These are phyloP conservation scores for Psophocarpus tetragonolobus DNA, from an alignment of 306 rosid species.

Conservation along the genomic window DNA sequence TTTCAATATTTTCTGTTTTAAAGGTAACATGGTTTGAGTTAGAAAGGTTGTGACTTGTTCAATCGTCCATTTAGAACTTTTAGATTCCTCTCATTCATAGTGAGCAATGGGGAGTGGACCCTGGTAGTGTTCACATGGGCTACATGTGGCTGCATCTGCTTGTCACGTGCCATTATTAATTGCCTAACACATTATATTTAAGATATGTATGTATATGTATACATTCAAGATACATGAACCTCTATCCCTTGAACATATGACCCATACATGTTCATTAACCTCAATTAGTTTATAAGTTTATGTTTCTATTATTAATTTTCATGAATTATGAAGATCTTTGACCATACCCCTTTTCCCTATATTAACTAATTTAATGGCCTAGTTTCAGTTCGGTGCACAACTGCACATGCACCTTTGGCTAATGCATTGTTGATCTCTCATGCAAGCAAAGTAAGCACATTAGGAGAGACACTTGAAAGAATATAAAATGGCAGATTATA, in stretches of 20 bases:
- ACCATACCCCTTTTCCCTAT: background rate
- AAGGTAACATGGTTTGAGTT: background rate
- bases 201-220: background rate
- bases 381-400: background rate
- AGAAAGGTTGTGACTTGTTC: slow-evolving; percentile 20
- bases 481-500: background rate
- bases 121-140: slow-evolving; percentile 42
- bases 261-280: background rate
- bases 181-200: background rate
- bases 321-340: background rate
- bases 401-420: background rate
- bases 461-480: background rate
- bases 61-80: slow-evolving; percentile 20
- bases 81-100: background rate
- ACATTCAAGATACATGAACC: slow-evolving; percentile 15
- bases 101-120: slow-evolving; percentile 33
- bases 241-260: background rate
- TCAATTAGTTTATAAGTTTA: background rate
- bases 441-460: background rate
- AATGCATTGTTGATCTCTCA: background rate
- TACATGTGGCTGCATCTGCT: slow-evolving; percentile 41
- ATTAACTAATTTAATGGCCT: background rate
- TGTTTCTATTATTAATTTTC: background rate
- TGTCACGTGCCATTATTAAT: slow-evolving; percentile 48
- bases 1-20: slow-evolving; percentile 9